Evolutionary conservation across 768 basidiomycete genomes (phyloP).

Genomic region (Cystofilobasidium macerans): DNA sequence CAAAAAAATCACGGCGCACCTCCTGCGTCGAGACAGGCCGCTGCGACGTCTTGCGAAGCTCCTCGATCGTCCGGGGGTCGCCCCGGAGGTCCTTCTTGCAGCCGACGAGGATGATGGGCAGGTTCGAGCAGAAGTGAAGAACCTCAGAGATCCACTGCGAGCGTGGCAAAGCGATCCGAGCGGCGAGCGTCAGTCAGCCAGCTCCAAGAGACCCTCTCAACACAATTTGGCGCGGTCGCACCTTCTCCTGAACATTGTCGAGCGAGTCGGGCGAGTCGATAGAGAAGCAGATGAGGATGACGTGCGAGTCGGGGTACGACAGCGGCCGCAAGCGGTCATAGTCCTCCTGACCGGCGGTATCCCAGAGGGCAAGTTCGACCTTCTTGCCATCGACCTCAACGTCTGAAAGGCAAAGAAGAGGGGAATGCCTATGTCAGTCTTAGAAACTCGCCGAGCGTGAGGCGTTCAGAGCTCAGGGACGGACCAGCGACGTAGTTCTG

Average conservation of each 20-base stretch:
- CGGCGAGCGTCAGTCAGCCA: not conserved
- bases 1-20: no score
- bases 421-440: not conserved
- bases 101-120: slow-evolving; percentile 93
- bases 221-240: no score
- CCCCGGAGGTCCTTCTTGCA: slow-evolving; percentile 98
- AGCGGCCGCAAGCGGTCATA: slow-evolving; percentile 85
- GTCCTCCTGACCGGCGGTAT: slow-evolving; percentile 99
- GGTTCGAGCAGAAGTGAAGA: slow-evolving; percentile 86
- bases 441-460: not conserved
- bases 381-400: slow-evolving; percentile 98
- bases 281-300: slow-evolving; percentile 98
- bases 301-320: slow-evolving; percentile 98
- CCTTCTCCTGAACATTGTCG: slow-evolving; percentile 99
- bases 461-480: not conserved
- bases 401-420: slow-evolving; percentile 52
- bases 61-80: slow-evolving; percentile 84
- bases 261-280: slow-evolving; percentile 95
- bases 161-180: not conserved
- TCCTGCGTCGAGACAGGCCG: slow-evolving; percentile 88
- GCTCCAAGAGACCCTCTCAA: no score
- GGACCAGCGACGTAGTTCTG: slow-evolving; percentile 6
- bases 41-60: slow-evolving; percentile 87
- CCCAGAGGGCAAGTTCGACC: slow-evolving; percentile 97
- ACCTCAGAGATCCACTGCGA: slow-evolving; percentile 95